Base-by-base conservation (phyloP, 768 basidiomycete genomes). In the Postia placenta region DNA sequence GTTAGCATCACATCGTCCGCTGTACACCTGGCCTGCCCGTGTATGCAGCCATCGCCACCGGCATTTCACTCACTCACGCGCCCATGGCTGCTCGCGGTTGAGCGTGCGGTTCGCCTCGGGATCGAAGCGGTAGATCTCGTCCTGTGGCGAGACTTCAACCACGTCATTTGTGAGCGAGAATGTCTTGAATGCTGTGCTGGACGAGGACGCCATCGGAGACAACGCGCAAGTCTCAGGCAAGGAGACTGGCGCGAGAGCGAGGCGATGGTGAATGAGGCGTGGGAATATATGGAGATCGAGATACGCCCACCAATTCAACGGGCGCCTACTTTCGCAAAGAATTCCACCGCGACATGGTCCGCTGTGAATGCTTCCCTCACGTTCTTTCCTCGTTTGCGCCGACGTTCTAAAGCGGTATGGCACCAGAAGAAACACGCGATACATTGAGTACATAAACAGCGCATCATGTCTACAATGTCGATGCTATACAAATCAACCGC, bases 111-210 rank as follows among this genome's bases (percentile, higher is more conserved):
- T 78, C n/a, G 74, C 83, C 23, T 79, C 81, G 9, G 69, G 70
- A 63, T 92, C 86, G 53, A 78, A 91, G 25, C 73, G 76, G 69
- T 83, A 92, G 45, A 94, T 89, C 61, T 83, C 79, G 61, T 92
- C 90, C 59, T 88, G 79, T 4, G 82, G 77, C 0, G 85, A 78
- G 43, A 92, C 65, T 41, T 89, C 80, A 22, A 75, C 64, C 22
- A 92, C 72, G 52, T 87, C 75, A 60, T 92, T 92, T 9, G 72
- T 67, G 23, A 92, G 67, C 6, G 78, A 78, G 66, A 92, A 92
- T 1, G 84, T 77, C 64, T 85, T 78, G 53, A 85, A 73, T 20
- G 89, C 86, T 37, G 74, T 81, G 45, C 73, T 72, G 48, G 81
- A 75, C 17, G 71, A 67, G 48, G 60, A 57, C 45, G 57, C 57